Evolutionary conservation across 2,329 filamentous ascomycete genomes (phyloP), one percentile per base, ranked within the genome.

Genomic region (Cryphonectria naterciae): DNA sequence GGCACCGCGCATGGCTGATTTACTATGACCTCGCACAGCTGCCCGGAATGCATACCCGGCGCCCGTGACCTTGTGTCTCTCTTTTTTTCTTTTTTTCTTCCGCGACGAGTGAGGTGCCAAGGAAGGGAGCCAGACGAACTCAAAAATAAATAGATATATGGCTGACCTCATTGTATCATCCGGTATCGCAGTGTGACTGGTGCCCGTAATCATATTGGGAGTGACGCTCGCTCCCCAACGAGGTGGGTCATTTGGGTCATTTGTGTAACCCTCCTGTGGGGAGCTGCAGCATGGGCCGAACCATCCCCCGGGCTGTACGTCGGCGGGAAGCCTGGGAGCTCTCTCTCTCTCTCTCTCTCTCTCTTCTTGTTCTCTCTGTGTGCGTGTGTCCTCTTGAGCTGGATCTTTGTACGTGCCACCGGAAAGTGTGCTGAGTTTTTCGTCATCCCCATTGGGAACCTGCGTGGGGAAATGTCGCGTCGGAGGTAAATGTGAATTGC

Each of bases 241-340:
- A 28, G 66, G 58, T 64, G 37, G 46, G 63, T 37, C 28, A 5
- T 13, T 17, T 64, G 37, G 46, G 63, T 37, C 28, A 5, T 13
- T 17, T 28, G 60, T 39, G 56, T 17, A 39, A 54, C 58, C 32
- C 46, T 49, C 19, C 35, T 6, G 35, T 32, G 63, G 37, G 43
- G 49, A 46, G 66, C 61, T 58, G 46, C 70, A 69, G 28, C 11
- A 54, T 41, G 54, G 58, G 35, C 25, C 46, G n/a, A 37, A 15
- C 41, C 28, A 58, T 35, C 46, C 43, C 35, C 56, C 46, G 60
- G 8, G 49, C 56, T 65, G 58, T 35, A 35, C 46, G 32, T 61
- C 5, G 11, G 10, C 32, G 28, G n/a, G n/a, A 7, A 49, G 37
- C 46, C 25, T 35, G 32, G 63, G 19, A 46, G n/a, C 22, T 41